A percentile compares a stretch with the other conserved stretches of the same genome.
phyloP scores from a whole-genome alignment of 768 basidiomycete genomes.

The Hygrocybe punicea region DNA sequence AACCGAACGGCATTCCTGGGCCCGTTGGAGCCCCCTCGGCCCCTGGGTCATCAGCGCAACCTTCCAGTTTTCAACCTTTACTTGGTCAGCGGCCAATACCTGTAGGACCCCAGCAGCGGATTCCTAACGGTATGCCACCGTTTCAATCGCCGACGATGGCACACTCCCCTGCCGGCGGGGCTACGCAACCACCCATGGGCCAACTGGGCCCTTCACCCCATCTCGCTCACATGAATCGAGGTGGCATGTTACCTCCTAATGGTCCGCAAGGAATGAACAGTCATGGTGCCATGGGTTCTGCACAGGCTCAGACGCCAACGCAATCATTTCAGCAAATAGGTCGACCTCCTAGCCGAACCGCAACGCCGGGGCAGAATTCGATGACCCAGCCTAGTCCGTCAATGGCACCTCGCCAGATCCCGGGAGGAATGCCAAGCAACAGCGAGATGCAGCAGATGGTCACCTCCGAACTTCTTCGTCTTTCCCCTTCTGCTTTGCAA shows the following conservation, averaged over 20 bases:
- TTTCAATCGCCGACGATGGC: constrained; percentile 67
- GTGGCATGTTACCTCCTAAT: constrained; percentile 49
- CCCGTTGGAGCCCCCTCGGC: constrained; percentile 21
- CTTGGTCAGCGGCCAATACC: constrained; percentile 30
- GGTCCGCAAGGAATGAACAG: constrained; percentile 26
- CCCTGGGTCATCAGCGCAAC: constrained; percentile 19
- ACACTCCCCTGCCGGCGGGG: constrained; percentile 29
- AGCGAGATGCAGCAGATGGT: constrained; percentile 10
- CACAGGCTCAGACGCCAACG: constrained; percentile 34
- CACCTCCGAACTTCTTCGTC: constrained; percentile 7
- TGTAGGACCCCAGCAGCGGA: constrained; percentile 38
- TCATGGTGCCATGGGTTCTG: constrained; percentile 4
- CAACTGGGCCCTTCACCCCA: constrained; percentile 54
- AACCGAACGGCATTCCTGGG: constrained; percentile 46
- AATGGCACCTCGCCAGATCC: constrained; percentile 46
- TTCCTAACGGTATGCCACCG: constrained; percentile 44
- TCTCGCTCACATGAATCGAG: constrained; percentile 39
- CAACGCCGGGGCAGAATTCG: constrained; percentile 44
- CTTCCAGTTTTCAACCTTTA: constrained; percentile 14
- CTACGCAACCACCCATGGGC: constrained; percentile 40
- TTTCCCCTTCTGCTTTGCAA: constrained; percentile 36
- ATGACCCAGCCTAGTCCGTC: constrained; percentile 59
- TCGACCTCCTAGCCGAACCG: constrained; percentile 61
- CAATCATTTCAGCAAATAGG: constrained; percentile 43
- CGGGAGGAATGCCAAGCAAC: constrained; percentile 24